phyloP scores from a whole-genome alignment of 108 stramenopile genomes.

The Discostella pseudostelligera region DNA sequence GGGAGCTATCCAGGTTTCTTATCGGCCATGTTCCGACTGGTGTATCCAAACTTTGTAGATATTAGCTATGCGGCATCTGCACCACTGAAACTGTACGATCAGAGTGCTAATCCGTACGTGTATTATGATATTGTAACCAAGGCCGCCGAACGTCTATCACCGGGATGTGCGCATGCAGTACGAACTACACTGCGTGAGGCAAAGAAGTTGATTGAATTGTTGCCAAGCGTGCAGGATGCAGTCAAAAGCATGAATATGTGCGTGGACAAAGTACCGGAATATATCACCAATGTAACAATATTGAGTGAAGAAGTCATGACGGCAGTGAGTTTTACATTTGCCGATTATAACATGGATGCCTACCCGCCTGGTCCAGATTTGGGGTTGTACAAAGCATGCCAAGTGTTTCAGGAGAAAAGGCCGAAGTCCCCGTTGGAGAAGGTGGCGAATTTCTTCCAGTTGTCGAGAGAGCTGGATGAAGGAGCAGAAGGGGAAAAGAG shows the following conservation, averaged over 20 bases:
- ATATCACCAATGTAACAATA: constrained; percentile 39
- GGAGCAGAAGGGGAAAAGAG: constrained; percentile 9
- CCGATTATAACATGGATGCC: constrained; percentile 74
- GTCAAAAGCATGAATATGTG: constrained; percentile 50
- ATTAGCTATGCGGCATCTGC: constrained; percentile 70
- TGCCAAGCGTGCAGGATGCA: constrained; percentile 21
- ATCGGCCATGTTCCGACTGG: constrained; percentile 65
- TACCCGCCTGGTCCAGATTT: constrained; percentile 67
- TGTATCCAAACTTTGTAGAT: constrained; percentile 65
- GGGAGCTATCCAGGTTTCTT: constrained; percentile 81
- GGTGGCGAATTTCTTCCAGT: constrained; percentile 28
- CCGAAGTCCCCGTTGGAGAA: constrained; percentile 18
- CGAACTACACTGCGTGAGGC: constrained; percentile 37
- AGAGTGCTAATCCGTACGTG: constrained; percentile 45
- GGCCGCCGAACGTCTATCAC: constrained; percentile 59
- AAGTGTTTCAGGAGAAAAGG: constrained; percentile 47
- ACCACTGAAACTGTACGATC: constrained; percentile 67
- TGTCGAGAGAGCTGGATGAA: constrained; percentile 15
- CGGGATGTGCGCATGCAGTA: constrained; percentile 64
- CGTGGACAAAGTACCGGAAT: constrained; percentile 43
- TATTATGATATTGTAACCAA: constrained; percentile 64
- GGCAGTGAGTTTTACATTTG: constrained; percentile 57
- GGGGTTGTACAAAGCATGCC: constrained; percentile 51
- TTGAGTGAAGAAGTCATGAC: constrained; percentile 48
- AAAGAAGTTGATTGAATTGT: constrained; percentile 20